A percentile compares a stretch with the other conserved stretches of the same genome.
Evolutionary conservation across 2,329 filamentous ascomycete species (phyloP).

Genomic region (Colletotrichum somersetense): DNA sequence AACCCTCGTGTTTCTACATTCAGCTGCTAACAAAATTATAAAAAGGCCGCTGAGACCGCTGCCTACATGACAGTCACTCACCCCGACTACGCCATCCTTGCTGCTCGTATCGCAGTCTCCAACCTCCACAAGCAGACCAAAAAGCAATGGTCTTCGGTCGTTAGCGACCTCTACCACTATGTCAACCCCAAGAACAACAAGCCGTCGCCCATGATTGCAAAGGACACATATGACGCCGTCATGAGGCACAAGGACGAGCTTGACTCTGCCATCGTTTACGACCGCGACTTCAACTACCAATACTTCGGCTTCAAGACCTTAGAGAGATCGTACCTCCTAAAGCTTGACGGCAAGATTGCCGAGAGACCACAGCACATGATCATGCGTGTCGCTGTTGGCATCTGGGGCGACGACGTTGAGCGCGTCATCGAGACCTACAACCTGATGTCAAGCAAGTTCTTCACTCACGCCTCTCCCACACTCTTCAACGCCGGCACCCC

Average conservation of each 20-base stretch:
- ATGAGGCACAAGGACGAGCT: constrained; percentile 97
- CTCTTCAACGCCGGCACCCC: constrained; percentile 98
- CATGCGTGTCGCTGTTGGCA: constrained; percentile 98
- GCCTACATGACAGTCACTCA: constrained; percentile 99
- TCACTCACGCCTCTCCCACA: constrained; percentile 97
- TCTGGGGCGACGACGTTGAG: constrained; percentile 95
- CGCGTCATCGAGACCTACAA: constrained; percentile 98
- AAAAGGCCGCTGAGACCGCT: constrained; percentile 94
- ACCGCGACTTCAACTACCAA: constrained; percentile 99
- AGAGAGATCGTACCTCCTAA: constrained; percentile 96
- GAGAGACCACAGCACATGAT: constrained; percentile 99
- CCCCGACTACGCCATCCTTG: constrained; percentile 98
- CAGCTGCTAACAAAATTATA: constrained; percentile 42
- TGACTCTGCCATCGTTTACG: constrained; percentile 98
- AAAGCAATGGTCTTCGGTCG: constrained; percentile 98
- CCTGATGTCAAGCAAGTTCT: constrained; percentile 98
- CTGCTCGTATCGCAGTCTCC: constrained; percentile 97
- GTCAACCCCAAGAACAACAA: constrained; percentile 92
- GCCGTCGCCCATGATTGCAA: constrained; percentile 92
- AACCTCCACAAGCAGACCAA: constrained; percentile 99
- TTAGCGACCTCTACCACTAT: constrained; percentile 94
- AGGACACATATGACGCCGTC: constrained; percentile 89
- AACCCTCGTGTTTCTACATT: neutral
- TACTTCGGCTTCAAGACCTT: constrained; percentile 99
- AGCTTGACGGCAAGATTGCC: constrained; percentile 94